Evolutionary conservation across 371 early-diverging fungal genomes (phyloP), one percentile per base, ranked within the genome.

Genomic region (Mortierella sp.): DNA sequence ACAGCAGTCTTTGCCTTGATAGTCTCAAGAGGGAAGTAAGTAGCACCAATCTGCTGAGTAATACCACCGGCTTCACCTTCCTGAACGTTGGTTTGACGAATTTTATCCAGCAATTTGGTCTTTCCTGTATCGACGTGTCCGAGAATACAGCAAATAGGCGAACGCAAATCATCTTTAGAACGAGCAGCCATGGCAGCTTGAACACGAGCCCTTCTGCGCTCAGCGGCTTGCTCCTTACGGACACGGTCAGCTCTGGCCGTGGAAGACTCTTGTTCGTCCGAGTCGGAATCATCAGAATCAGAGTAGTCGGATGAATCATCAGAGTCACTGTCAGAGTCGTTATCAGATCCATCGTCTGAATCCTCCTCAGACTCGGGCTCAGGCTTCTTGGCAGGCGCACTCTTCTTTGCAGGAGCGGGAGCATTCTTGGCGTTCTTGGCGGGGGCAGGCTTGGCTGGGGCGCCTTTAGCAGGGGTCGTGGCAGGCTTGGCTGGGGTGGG

Each of bases 21-120:
- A 43, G 97, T 96, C 37, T 96, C 94, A 62, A 94, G 89, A 26
- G 99, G 99, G 94, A 99, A 99, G 88, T 96, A 99, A 26, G 99
- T 99, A 35, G 99, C 99, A 86, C 99, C 99, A 73, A 99, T 99
- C 84, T 99, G 99, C 86, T 99, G 99, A 34, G 99, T 99, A 84
- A 99, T 99, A 86, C 99, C 99, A 79, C 99, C 99, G 60, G 99
- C 99, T 93, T 99, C 99, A 70, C 97, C 96, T 73, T 96, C 99
- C 87, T 99, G 99, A 26, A 99, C 99, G 86, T 99, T 98, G 53
- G 99, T 99, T 83, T 99, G 99, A 71, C 99, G 93, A 85, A 99
- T 96, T 90, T 99, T 99, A 89, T 99, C 99, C 65, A 99, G 89
- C 60, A 99, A 86, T 85, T 99, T 99, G 45, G 99, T 99, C 85